Evolutionary conservation across 139 green algal species (phyloP), one percentile per base, ranked within the genome.

Genomic region (Coelastrella sp.): DNA sequence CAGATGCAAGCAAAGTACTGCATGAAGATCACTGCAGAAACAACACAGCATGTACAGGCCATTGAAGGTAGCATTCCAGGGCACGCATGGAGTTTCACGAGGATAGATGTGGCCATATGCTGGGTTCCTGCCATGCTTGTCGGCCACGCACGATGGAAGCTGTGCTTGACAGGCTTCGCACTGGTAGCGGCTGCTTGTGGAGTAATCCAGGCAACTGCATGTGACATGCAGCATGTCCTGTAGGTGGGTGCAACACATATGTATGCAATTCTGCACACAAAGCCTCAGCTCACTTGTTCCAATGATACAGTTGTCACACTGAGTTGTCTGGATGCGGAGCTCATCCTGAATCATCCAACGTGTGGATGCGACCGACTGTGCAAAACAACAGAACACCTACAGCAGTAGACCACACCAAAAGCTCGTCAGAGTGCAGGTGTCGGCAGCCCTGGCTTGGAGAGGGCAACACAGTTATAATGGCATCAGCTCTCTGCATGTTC

Each of bases 1-100:
- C 94, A 97, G 58, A 98, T 87, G 95, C 97, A 99, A 8, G 96
- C 93, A 56, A 99, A 91, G 92, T 99, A 98, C 95, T 98, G 94
- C 80, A 92, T 93, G 19, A 77, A 90, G 71, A 93, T 86, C 79
- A 80, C 82, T 87, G 82, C 82, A 79, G 23, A 23, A 3, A 77
- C 4, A 6, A 66, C 17, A 57, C 61, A 71, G 61, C 11, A 10
- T 10, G 14, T 13, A 71, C 3, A 3, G 2, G 61, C 61, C n/a
- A n/a, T n/a, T n/a, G n/a, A n/a, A n/a, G n/a, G n/a, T n/a, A n/a
- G n/a, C n/a, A n/a, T n/a, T n/a, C n/a, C n/a, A n/a, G n/a, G n/a
- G n/a, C n/a, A n/a, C n/a, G n/a, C n/a, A n/a, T n/a, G n/a, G n/a
- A n/a, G n/a, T n/a, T n/a, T n/a, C n/a, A n/a, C n/a, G n/a, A n/a